phyloP scores from a whole-genome alignment of 345 rosid genomes.

The Eucalyptus caleyi region DNA sequence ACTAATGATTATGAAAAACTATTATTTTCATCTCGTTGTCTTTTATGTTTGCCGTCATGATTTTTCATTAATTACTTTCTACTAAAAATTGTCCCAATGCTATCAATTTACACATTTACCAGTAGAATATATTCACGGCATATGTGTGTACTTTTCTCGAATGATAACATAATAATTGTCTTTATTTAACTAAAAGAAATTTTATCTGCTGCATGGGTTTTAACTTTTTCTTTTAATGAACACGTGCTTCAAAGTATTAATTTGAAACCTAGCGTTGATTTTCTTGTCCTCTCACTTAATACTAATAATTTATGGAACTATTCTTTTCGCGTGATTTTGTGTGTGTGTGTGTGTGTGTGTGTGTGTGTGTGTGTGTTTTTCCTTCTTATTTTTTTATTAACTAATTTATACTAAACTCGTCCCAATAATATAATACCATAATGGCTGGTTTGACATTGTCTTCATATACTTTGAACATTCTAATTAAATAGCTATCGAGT shows the following conservation, averaged over 20 bases:
- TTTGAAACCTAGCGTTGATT: neutral
- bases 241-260: neutral
- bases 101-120: neutral
- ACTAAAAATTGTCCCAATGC: neutral
- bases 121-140: neutral
- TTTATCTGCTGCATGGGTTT: neutral
- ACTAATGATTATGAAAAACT: neutral
- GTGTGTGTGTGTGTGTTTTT: neutral
- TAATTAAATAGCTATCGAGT: neutral
- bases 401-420: no score
- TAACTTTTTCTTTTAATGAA: neutral
- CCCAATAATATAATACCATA: neutral
- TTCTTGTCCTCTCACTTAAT: neutral
- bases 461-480: neutral
- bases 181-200: neutral
- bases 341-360: no score
- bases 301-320: neutral
- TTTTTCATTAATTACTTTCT: neutral
- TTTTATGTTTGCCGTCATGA: neutral
- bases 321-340: neutral
- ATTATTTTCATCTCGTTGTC: neutral
- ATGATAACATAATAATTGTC: neutral
- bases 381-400: neutral
- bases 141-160: neutral
- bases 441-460: neutral